phyloP scores from a whole-genome alignment of 2,329 filamentous ascomycete species.

The Alternaria burnsii region DNA sequence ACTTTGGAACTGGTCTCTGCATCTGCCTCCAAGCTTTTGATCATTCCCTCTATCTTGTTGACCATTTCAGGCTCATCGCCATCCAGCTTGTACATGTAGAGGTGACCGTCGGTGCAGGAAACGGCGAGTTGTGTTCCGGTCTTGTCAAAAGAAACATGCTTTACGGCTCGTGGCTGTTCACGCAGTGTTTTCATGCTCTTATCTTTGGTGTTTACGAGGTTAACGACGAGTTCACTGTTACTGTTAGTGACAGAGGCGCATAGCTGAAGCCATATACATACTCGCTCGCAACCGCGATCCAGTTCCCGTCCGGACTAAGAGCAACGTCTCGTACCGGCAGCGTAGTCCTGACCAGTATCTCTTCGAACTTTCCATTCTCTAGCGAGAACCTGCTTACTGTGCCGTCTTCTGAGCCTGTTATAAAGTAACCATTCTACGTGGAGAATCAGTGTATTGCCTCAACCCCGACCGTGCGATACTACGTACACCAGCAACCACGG shows the following conservation, averaged over 20 bases:
- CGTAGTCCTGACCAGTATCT: constrained; percentile 83
- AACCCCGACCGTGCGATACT: neutral
- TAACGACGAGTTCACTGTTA: constrained; percentile 80
- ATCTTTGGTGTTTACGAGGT: constrained; percentile 83
- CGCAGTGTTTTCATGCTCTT: constrained; percentile 80
- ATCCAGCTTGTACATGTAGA: constrained; percentile 88
- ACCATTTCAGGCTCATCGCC: constrained; percentile 82
- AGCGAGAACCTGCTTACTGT: constrained; percentile 95
- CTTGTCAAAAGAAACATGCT: constrained; percentile 88
- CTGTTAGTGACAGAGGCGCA: constrained; percentile 30
- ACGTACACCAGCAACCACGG: constrained; percentile 74
- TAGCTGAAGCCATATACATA: constrained; percentile 49
- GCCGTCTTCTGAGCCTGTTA: constrained; percentile 91
- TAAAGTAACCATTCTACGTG: constrained; percentile 76
- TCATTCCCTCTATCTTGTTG: constrained; percentile 84
- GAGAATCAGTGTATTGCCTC: constrained; percentile 24
- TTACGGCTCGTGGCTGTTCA: constrained; percentile 86
- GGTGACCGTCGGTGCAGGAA: constrained; percentile 85
- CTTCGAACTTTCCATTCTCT: constrained; percentile 75
- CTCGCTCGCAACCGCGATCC: constrained; percentile 97
- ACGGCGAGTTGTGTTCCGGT: constrained; percentile 78
- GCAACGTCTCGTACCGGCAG: constrained; percentile 87
- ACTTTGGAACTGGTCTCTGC: constrained; percentile 77
- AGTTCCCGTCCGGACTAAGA: constrained; percentile 80
- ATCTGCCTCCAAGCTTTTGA: constrained; percentile 79